These are phyloP conservation scores for Saprolegnia parasitica DNA, from an alignment of 352 stramenopile species.

Conservation along the genomic window DNA sequence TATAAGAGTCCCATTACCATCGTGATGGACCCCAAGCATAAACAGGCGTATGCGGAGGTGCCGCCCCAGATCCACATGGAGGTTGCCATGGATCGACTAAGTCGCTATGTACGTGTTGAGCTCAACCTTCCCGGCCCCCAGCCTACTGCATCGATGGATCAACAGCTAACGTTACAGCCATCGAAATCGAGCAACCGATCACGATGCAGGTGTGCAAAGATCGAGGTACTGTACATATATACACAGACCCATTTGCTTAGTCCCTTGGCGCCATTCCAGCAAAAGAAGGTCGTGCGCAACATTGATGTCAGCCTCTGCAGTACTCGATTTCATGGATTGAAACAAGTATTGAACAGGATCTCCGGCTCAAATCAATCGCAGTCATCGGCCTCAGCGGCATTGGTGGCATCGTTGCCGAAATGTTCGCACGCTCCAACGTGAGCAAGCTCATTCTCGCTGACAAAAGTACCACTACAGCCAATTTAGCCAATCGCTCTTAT, in stretches of 20 bases:
- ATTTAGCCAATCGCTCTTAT: not conserved
- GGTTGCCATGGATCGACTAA: constrained; percentile 10
- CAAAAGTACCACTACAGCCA: not conserved
- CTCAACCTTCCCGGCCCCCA: not conserved
- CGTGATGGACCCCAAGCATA: not conserved
- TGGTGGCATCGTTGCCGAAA: constrained; percentile 12
- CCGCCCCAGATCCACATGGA: constrained; percentile 17
- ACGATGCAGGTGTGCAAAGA: not conserved
- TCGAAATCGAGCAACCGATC: not conserved
- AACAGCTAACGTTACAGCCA: not conserved
- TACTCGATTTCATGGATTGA: not conserved
- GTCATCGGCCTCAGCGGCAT: constrained; percentile 14
- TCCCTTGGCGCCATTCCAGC: constrained; percentile 9
- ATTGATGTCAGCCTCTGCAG: not conserved
- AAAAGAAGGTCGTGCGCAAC: constrained; percentile 24
- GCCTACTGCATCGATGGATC: not conserved
- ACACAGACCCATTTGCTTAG: constrained; percentile 10
- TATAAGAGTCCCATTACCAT: not conserved
- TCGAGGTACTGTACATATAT: constrained; percentile 13
- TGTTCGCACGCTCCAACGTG: constrained; percentile 5
- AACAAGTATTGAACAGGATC: not conserved
- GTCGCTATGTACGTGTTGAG: not conserved
- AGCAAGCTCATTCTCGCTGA: constrained; percentile 20
- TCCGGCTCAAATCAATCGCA: constrained; percentile 11
- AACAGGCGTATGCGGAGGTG: constrained; percentile 3